Evolutionary conservation across 2,329 filamentous ascomycete genomes (phyloP), one percentile per base, ranked within the genome.

Genomic region (Phialocephala sp.): DNA sequence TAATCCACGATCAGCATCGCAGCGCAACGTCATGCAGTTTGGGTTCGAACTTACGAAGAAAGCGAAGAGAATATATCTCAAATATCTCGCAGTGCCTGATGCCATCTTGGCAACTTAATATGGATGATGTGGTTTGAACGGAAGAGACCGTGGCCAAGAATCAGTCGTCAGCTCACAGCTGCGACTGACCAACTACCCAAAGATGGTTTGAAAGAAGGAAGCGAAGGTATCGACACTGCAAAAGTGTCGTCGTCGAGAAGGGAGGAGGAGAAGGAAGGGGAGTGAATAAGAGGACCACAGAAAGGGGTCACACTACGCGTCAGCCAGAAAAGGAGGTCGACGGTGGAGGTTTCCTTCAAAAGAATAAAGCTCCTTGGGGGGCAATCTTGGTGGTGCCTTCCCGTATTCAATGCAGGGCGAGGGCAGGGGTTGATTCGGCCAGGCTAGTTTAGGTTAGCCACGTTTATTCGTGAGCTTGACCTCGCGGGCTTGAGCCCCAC

Each of bases 31-130:
- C 0, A 32, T 43, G 22, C 12, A 22, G 20, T 27, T 11, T 27
- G 22, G n/a, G 24, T 35, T 22, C 20, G 22, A 24, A 84, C 90
- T 76, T 86, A 97, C 94, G 76, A 97, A 90, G 76, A 93, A 85
- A 66, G 93, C 91, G 76, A 97, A 88, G 76, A 95, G 84, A 77
- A 97, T 84, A 80, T 89, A 90, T 84, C 88, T 87, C 84, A 89
- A 81, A 75, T 93, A 92, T 80, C 91, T 89, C 79, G 89, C 71
- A 18, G 75, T 71, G 59, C 75, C 75, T 37, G 74, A 71, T 60
- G 75, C 74, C 75, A 77, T 77, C 20, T 41, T 72, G 67, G 62
- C 24, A 39, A 56, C 56, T 65, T 62, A 60, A 60, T 52, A 60
- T 65, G 52, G 59, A 45, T 60, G 56, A 64, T 60, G 55, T 60